Evolutionary conservation across 2,329 filamentous ascomycete genomes (phyloP).

Genomic region (Penicillium sp.): DNA sequence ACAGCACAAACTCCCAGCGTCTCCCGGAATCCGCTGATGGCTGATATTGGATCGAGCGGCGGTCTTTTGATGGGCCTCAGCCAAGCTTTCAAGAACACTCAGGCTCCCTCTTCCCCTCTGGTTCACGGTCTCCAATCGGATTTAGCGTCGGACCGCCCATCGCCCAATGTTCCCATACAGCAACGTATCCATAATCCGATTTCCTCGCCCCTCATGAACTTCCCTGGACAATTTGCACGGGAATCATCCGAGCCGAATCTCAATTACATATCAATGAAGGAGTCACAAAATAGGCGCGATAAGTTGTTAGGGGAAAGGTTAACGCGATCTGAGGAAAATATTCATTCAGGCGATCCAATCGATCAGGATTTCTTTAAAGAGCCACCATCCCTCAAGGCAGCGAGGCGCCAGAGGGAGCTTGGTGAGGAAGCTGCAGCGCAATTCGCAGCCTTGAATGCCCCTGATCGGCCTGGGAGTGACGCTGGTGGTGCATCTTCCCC

Average conservation of each 20-base stretch:
- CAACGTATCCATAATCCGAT: constrained; percentile 36
- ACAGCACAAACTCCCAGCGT: constrained; percentile 42
- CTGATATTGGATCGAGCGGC: constrained; percentile 39
- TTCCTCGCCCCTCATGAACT: constrained; percentile 43
- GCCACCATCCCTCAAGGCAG: constrained; percentile 42
- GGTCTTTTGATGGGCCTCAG: constrained; percentile 49
- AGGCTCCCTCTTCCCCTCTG: constrained; percentile 52
- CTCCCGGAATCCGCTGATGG: constrained; percentile 48
- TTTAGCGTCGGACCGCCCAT: constrained; percentile 51
- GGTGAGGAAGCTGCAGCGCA: constrained; percentile 40
- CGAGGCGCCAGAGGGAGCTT: constrained; percentile 37
- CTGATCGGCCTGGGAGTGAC: constrained; percentile 6
- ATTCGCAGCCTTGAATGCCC: constrained; percentile 41
- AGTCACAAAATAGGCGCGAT: constrained; percentile 50
- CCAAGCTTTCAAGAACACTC: constrained; percentile 54
- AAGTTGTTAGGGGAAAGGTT: constrained; percentile 35
- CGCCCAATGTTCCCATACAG: constrained; percentile 53
- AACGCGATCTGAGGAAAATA: constrained; percentile 40
- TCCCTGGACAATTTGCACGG: constrained; percentile 37
- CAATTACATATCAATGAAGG: constrained; percentile 51
- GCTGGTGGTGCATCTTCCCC: neutral
- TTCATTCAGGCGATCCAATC: constrained; percentile 39
- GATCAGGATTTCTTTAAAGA: constrained; percentile 51
- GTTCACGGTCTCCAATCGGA: constrained; percentile 41
- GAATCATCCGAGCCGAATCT: constrained; percentile 47